A percentile compares a stretch with the other conserved stretches of the same genome.
Evolutionary conservation across 225 moss, liverwort and hornwort species (phyloP).

Genomic region (Lunularia cruciata): DNA sequence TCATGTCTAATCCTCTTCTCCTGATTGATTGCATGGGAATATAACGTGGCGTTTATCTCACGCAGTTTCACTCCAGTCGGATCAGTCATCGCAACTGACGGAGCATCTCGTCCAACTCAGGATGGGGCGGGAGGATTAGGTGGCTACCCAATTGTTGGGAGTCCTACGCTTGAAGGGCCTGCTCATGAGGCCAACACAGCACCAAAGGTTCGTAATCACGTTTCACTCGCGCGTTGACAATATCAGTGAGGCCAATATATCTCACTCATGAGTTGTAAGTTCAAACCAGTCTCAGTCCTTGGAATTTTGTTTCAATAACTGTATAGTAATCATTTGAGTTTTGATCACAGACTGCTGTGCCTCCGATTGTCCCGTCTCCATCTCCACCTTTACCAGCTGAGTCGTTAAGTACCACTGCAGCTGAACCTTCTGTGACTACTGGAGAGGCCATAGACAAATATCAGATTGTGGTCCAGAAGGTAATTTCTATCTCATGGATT

Average conservation of each 20-base stretch:
- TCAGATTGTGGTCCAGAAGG: constrained; percentile 70
- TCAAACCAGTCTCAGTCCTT: too few species aligned
- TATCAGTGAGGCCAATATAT: too few species aligned
- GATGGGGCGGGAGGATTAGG: constrained; percentile 55
- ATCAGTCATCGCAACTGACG: constrained; percentile 61
- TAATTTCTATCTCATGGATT: too few species aligned
- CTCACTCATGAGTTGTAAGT: background rate
- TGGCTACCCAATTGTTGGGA: constrained; percentile 48
- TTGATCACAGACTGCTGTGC: constrained; percentile 44
- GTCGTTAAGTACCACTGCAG: constrained; percentile 45
- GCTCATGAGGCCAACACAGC: constrained; percentile 46
- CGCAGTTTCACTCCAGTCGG: constrained; percentile 73
- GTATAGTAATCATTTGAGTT: background rate
- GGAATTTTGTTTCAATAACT: too few species aligned
- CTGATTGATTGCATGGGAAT: constrained; percentile 8
- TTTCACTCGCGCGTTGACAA: too few species aligned
- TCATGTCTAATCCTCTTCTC: too few species aligned
- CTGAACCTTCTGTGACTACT: constrained; percentile 66
- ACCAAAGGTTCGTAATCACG: constrained; percentile 69
- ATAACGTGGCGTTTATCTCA: constrained; percentile 26
- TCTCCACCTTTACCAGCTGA: constrained; percentile 55
- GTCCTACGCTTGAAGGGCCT: constrained; percentile 53
- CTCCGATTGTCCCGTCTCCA: constrained; percentile 45
- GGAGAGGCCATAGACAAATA: constrained; percentile 89
- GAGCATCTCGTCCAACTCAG: constrained; percentile 56